A percentile compares a stretch with the other conserved stretches of the same genome.
Evolutionary conservation across 176 grass and related monocot species (phyloP).

Genomic region (Eragrostis curvula): DNA sequence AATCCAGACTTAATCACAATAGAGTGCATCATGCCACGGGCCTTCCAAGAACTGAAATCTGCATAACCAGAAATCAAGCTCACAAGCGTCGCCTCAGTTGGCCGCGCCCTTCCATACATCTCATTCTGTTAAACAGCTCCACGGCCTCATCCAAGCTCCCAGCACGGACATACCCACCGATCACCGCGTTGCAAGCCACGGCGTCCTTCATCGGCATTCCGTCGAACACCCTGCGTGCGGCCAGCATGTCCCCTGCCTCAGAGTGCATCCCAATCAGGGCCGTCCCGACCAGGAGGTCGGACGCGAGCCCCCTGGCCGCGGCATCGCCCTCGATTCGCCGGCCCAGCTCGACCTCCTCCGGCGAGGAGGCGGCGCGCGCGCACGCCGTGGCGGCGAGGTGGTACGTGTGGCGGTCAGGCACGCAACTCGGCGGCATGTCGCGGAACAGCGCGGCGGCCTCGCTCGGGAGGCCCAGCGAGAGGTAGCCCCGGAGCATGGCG

Average conservation of each 20-base stretch:
- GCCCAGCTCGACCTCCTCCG: conserved; percentile 33
- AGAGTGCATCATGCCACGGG: conserved; percentile 35
- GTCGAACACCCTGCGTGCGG: conserved; percentile 65
- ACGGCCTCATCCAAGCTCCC: conserved; percentile 45
- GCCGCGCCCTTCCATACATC: conserved; percentile 14
- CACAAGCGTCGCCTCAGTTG: conserved; percentile 56
- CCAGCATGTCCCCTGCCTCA: conserved; percentile 29
- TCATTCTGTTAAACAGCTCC: conserved; percentile 49
- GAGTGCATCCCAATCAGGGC: conserved; percentile 52
- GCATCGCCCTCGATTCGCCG: not conserved
- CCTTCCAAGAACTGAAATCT: conserved; percentile 16
- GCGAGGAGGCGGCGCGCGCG: conserved; percentile 15
- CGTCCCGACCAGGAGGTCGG: conserved; percentile 62
- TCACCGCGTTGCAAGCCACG: conserved; percentile 59
- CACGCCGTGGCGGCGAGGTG: conserved; percentile 64
- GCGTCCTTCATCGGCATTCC: conserved; percentile 53
- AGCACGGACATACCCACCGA: conserved; percentile 48
- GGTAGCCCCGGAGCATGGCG: conserved; percentile 62
- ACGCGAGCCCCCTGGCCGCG: conserved; percentile 28
- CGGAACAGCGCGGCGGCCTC: conserved; percentile 40
- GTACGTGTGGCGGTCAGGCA: conserved; percentile 58
- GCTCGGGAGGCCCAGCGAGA: conserved; percentile 37
- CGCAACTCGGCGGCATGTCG: conserved; percentile 34
- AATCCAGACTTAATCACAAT: conserved; percentile 54
- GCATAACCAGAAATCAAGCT: conserved; percentile 58